phyloP scores from a whole-genome alignment of 2,329 filamentous ascomycete genomes.

The Pochonia chlamydosporia region DNA sequence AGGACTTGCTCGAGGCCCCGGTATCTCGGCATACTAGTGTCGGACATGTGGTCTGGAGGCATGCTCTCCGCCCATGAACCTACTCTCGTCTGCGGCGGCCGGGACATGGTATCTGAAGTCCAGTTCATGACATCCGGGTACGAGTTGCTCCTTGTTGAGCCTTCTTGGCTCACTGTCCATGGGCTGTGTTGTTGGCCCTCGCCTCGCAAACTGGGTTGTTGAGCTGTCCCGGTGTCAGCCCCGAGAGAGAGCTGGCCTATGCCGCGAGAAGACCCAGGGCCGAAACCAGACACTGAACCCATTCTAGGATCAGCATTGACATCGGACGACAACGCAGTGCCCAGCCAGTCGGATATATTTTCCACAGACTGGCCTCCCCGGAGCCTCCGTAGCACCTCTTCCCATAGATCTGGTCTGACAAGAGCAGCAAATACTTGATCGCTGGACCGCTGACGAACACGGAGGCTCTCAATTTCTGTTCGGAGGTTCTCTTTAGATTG shows the following conservation, averaged over 20 bases:
- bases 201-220: constrained; percentile 22
- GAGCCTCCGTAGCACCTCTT: constrained; percentile 48
- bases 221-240: constrained; percentile 21
- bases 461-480: constrained; percentile 52
- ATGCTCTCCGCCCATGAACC: constrained; percentile 44
- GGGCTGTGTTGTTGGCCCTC: constrained; percentile 40
- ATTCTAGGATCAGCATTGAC: constrained; percentile 10
- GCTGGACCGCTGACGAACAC: constrained; percentile 46
- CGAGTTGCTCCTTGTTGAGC: constrained; percentile 40
- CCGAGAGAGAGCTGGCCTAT: constrained; percentile 20
- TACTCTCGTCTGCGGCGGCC: constrained; percentile 38
- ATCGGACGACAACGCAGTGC: constrained; percentile 7
- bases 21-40: constrained; percentile 25
- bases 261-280: constrained; percentile 5
- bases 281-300: constrained; percentile 21
- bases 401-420: constrained; percentile 42
- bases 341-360: constrained; percentile 50
- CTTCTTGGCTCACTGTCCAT: constrained; percentile 44
- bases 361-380: constrained; percentile 50
- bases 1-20: constrained; percentile 43
- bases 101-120: constrained; percentile 30
- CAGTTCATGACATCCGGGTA: constrained; percentile 42
- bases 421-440: constrained; percentile 53
- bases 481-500: constrained; percentile 59
- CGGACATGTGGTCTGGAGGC: constrained; percentile 25